Base-by-base conservation (phyloP, 2,329 filamentous ascomycete species). In the Colletotrichum neosansevieriae region DNA sequence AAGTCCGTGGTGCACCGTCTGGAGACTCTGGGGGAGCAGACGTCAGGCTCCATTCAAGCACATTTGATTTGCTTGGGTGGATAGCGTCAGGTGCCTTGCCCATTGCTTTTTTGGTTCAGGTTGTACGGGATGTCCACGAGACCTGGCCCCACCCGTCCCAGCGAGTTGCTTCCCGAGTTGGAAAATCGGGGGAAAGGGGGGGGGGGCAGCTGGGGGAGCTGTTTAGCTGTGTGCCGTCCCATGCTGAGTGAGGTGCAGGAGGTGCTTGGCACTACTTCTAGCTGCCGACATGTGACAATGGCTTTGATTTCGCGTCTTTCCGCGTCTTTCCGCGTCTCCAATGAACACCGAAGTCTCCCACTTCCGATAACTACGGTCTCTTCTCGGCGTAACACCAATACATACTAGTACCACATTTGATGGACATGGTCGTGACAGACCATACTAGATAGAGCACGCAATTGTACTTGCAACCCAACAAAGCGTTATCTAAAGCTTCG, bases 231-330 rank as follows among this genome's bases (percentile, higher is more conserved):
- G 40, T 65, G 66, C 61, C 56, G 54, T 65, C 61, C 61, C 47
- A 69, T 58, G 12, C 24, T 44, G 21, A 29, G 29, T 29, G 29
- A 29, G 29, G 29, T 29, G 29, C 29, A 29, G 29, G 29, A 29
- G 29, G 49, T 36, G 13, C 62, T 50, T 47, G 65, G 49, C 40
- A 54, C 54, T 47, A n/a, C n/a, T n/a, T n/a, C n/a, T n/a, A 67
- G 47, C 51, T 67, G 47, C n/a, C 45, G 65, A 68, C 68, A 70
- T 70, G 68, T 69, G 68, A 70, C 32, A 68, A 60, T 63, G 50
- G 42, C 34, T 54, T 62, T 49, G 21, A 49, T 44, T 38, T 15
- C 7, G 29, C 7, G 29, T 29, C 36, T 42, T 38, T 47, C 32
- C 7, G 29, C 7, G 29, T 29, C 36, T 42, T 38, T 47, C 32